These are phyloP conservation scores for Fonsecaea erecta DNA, from an alignment of 2,329 filamentous ascomycete species.

Conservation along the genomic window DNA sequence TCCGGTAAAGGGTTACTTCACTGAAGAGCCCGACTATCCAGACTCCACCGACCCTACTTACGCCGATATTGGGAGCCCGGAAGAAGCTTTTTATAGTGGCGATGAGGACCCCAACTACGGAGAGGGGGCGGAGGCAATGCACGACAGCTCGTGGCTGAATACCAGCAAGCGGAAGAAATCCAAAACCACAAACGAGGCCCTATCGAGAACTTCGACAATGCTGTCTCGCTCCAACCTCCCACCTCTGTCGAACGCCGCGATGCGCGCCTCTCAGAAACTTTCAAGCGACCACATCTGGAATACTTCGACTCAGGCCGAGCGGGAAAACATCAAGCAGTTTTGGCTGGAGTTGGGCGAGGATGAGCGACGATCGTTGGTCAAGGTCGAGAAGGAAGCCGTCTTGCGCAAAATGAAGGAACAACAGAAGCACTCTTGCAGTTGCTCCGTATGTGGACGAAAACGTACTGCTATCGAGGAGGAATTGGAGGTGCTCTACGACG, in stretches of 20 bases:
- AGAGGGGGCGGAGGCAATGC: constrained; percentile 38
- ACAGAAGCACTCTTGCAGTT: constrained; percentile 98
- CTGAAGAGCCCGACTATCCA: constrained; percentile 41
- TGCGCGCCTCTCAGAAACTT: constrained; percentile 51
- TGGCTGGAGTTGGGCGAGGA: constrained; percentile 95
- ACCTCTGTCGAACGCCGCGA: constrained; percentile 49
- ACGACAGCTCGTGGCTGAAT: constrained; percentile 36
- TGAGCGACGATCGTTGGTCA: constrained; percentile 91
- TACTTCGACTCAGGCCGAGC: constrained; percentile 89
- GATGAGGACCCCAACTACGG: constrained; percentile 52
- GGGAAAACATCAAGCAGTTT: constrained; percentile 96
- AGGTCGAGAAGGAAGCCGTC: constrained; percentile 98
- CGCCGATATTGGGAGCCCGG: constrained; percentile 54
- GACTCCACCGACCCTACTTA: constrained; percentile 43
- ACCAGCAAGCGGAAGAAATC: constrained; percentile 42
- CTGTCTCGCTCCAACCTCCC: constrained; percentile 49
- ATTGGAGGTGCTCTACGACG: constrained; percentile 94
- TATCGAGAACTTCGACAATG: constrained; percentile 39
- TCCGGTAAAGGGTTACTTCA: constrained; percentile 39
- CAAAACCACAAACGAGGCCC: constrained; percentile 27
- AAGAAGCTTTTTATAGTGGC: constrained; percentile 63
- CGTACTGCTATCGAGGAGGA: constrained; percentile 97
- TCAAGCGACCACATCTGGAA: constrained; percentile 95
- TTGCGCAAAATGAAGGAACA: constrained; percentile 99
- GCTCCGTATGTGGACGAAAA: constrained; percentile 94